Evolutionary conservation across 768 basidiomycete genomes (phyloP).

Genomic region (Albatrellus ellisii): DNA sequence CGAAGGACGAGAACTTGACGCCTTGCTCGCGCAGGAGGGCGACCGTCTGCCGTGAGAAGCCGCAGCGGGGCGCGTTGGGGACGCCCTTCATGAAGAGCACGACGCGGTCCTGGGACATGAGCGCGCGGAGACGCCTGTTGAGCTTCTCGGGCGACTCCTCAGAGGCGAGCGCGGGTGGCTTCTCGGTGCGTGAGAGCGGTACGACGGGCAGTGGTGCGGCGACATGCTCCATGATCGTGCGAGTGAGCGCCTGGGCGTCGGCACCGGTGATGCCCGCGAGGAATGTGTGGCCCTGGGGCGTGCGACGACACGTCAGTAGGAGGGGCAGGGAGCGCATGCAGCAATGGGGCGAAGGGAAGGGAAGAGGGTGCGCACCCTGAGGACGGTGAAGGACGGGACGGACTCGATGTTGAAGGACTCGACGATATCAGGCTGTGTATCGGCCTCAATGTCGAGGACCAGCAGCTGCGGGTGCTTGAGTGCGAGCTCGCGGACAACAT

Average conservation of each 20-base stretch:
- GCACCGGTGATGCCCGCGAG: conserved; percentile 71
- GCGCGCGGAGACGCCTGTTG: conserved; percentile 38
- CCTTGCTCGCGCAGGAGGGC: conserved; percentile 33
- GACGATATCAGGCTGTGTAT: conserved; percentile 66
- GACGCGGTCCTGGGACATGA: conserved; percentile 64
- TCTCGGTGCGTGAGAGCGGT: conserved; percentile 38
- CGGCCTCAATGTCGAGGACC: conserved; percentile 78
- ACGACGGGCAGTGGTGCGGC: conserved; percentile 17
- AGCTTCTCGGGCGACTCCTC: conserved; percentile 56
- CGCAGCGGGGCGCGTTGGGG: conserved; percentile 47
- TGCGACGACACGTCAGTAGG: conserved; percentile 1
- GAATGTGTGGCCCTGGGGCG: conserved; percentile 71
- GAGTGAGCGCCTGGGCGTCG: conserved; percentile 53
- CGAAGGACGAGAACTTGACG: conserved; percentile 41
- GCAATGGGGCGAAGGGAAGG: too few relatives aligned
- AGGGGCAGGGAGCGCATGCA: background rate
- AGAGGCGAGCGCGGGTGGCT: conserved; percentile 16
- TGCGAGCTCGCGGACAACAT: conserved; percentile 59
- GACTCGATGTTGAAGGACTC: conserved; percentile 88
- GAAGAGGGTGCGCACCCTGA: conserved; percentile 40
- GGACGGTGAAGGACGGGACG: conserved; percentile 75
- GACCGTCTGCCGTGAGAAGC: conserved; percentile 46
- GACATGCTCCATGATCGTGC: conserved; percentile 46
- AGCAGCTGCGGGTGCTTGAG: conserved; percentile 55
- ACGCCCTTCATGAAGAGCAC: conserved; percentile 58